Conservation (phyloP, 2,329 filamentous ascomycete species). For the Arthrinium puccinioides region DNA sequence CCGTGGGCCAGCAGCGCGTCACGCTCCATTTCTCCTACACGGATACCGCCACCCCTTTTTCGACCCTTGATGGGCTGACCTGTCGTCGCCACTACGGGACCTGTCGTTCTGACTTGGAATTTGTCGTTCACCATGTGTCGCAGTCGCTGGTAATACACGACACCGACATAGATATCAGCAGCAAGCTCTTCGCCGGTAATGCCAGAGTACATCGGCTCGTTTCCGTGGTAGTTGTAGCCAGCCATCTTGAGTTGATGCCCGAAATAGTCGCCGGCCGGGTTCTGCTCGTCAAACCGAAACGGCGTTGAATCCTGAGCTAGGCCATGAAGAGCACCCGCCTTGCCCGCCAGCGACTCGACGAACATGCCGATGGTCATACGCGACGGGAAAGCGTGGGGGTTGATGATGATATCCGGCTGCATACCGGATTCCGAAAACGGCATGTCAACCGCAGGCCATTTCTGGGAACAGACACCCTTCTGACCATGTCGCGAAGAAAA, state of each 20-base stretch:
- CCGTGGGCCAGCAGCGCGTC: constrained; percentile 93
- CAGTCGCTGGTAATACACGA: constrained; percentile 96
- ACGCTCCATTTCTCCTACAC: constrained; percentile 98
- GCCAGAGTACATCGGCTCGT: constrained; percentile 97
- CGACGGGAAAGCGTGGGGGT: constrained; percentile 97
- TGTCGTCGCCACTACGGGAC: constrained; percentile 81
- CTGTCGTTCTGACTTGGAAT: constrained; percentile 94
- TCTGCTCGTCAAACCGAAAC: constrained; percentile 87
- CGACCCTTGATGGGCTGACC: constrained; percentile 96
- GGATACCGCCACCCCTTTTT: constrained; percentile 94
- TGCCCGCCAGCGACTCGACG: constrained; percentile 91
- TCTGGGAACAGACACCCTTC: constrained; percentile 93
- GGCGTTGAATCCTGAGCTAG: constrained; percentile 94
- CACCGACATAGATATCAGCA: constrained; percentile 92
- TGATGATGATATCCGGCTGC: constrained; percentile 96
- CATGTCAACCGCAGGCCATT: constrained; percentile 92
- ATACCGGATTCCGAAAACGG: constrained; percentile 96
- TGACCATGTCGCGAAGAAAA: constrained; percentile 98
- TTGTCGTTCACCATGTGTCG: constrained; percentile 99
- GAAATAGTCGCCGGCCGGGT: constrained; percentile 90
- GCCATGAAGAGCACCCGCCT: constrained; percentile 88
- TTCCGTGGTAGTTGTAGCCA: constrained; percentile 96
- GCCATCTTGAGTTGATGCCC: constrained; percentile 92
- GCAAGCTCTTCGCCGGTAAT: constrained; percentile 92
- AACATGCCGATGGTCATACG: constrained; percentile 99